Conservation (phyloP, 768 basidiomycete species). For the Calocybe cyanea region DNA sequence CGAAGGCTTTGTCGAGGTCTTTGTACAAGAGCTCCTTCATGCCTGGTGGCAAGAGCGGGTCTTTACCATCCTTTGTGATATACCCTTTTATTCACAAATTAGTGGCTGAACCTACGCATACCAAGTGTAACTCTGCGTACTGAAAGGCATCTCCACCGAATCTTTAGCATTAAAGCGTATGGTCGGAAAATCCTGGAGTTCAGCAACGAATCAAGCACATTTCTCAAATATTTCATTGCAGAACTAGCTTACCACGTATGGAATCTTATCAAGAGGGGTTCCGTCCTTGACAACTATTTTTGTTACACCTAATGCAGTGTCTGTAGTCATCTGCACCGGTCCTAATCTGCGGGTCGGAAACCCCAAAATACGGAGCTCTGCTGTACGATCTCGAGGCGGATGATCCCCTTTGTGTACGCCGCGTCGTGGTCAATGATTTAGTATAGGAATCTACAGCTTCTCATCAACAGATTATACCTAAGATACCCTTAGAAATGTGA, state of each 20-base stretch:
- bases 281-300: slow-evolving; percentile 77
- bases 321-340: slow-evolving; percentile 95
- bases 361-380: slow-evolving; percentile 79
- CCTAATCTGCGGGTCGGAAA: slow-evolving; percentile 88
- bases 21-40: slow-evolving; percentile 85
- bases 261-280: slow-evolving; percentile 69
- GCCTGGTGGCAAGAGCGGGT: slow-evolving; percentile 81
- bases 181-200: slow-evolving; percentile 75
- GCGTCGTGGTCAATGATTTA: neutral
- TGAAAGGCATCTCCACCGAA: slow-evolving; percentile 97
- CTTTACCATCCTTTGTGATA: slow-evolving; percentile 38
- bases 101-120: neutral
- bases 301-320: slow-evolving; percentile 91
- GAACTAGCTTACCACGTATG: slow-evolving; percentile 55
- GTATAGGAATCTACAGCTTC: neutral
- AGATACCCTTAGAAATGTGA: slow-evolving; percentile 44
- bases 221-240: too few species aligned
- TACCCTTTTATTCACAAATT: slow-evolving; percentile 32
- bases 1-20: slow-evolving; percentile 85
- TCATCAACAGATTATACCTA: slow-evolving; percentile 39
- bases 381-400: slow-evolving; percentile 90
- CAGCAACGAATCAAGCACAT: too few species aligned
- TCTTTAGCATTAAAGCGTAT: slow-evolving; percentile 85
- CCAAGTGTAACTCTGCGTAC: slow-evolving; percentile 39
- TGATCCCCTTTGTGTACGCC: slow-evolving; percentile 78